A percentile compares a stretch with the other conserved stretches of the same genome.
Conservation (phyloP, 768 basidiomycete species). For the Chalciporus sphaerocephalus region DNA sequence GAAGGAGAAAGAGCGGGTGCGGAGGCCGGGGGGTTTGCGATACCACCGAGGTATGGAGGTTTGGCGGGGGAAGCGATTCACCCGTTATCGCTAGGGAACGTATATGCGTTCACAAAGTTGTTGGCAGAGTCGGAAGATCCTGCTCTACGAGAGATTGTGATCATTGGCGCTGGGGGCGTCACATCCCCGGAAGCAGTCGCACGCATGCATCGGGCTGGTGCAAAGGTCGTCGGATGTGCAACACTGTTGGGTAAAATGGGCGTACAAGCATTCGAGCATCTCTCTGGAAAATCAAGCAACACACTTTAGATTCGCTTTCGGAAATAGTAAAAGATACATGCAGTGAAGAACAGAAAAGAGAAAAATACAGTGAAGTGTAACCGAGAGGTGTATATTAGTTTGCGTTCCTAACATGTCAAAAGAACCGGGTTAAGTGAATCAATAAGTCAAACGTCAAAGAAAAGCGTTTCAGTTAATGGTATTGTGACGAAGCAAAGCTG, state of each 20-base stretch:
- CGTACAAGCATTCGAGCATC: conserved; percentile 47
- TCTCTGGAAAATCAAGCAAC: conserved; percentile 16
- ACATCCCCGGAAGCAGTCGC: conserved; percentile 52
- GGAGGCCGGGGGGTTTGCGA: conserved; percentile 47
- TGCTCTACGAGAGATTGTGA: conserved; percentile 44
- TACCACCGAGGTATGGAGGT: conserved; percentile 65
- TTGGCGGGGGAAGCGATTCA: conserved; percentile 76
- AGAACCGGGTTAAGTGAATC: conserved; percentile 17
- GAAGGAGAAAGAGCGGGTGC: conserved; percentile 9
- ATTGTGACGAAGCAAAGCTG: conserved; percentile 10
- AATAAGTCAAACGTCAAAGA: conserved; percentile 24
- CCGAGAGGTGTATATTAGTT: conserved; percentile 13
- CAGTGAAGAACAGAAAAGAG: background rate
- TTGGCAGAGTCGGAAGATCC: conserved; percentile 40
- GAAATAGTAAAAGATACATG: conserved; percentile 14
- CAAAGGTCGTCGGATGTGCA: conserved; percentile 63
- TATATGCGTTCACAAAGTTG: conserved; percentile 54
- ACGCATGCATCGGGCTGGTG: conserved; percentile 75
- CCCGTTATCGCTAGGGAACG: conserved; percentile 74
- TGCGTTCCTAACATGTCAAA: conserved; percentile 9
- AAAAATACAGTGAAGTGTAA: conserved; percentile 21
- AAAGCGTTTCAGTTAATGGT: conserved; percentile 13
- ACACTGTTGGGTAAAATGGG: conserved; percentile 54
- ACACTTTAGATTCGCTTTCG: conserved; percentile 5
- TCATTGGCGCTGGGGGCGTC: conserved; percentile 85